These are phyloP conservation scores for Crithidia thermophila DNA, from an alignment of 208 protist species.

Conservation along the genomic window DNA sequence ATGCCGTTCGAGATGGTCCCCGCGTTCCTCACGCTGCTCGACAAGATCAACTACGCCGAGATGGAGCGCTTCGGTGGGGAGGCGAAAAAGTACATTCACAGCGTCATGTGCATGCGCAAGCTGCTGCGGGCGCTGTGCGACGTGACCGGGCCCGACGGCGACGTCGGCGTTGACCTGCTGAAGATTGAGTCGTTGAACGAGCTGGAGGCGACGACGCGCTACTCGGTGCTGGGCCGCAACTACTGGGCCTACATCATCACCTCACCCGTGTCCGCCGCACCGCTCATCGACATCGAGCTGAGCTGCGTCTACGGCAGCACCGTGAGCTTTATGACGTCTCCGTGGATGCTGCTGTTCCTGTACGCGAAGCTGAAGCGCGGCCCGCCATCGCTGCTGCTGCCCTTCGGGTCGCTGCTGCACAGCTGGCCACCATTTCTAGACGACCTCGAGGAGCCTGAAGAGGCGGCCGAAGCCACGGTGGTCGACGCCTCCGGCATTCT, in stretches of 20 bases:
- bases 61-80: slow-evolving; percentile 70
- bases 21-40: slow-evolving; percentile 75
- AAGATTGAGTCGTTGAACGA: slow-evolving; percentile 92
- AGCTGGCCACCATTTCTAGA: slow-evolving; percentile 60
- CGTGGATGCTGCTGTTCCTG: slow-evolving; percentile 83
- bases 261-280: slow-evolving; percentile 60
- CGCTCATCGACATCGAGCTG: slow-evolving; percentile 78
- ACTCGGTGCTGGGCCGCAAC: slow-evolving; percentile 85
- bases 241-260: slow-evolving; percentile 86
- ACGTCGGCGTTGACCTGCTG: slow-evolving; percentile 80
- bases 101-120: slow-evolving; percentile 75
- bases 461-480: neutral
- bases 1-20: slow-evolving; percentile 79
- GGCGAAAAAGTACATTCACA: slow-evolving; percentile 85
- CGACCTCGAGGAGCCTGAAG: slow-evolving; percentile 32
- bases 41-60: slow-evolving; percentile 47
- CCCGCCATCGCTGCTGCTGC: slow-evolving; percentile 69
- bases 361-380: slow-evolving; percentile 54
- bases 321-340: slow-evolving; percentile 77
- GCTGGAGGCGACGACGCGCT: slow-evolving; percentile 85
- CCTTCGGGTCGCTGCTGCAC: slow-evolving; percentile 62
- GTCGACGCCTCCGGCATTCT: neutral
- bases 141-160: slow-evolving; percentile 46
- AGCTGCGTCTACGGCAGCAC: slow-evolving; percentile 80
- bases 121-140: slow-evolving; percentile 64